These are phyloP conservation scores for Westerdykella sp. DNA, from an alignment of 2,329 filamentous ascomycete species.

Conservation along the genomic window DNA sequence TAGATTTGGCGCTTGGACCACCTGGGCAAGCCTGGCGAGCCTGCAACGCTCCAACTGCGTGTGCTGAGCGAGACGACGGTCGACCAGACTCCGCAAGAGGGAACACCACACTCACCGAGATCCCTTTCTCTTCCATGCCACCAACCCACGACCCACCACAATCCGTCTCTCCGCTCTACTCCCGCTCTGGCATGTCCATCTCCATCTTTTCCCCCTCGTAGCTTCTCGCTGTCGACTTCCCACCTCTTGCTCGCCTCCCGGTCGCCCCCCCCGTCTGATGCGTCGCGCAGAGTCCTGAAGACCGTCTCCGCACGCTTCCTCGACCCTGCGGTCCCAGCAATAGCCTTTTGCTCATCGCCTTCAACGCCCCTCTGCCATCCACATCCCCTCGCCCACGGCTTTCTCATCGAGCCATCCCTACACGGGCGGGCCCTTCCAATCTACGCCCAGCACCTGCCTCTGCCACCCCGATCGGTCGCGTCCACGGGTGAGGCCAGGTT, in stretches of 20 bases:
- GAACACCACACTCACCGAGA: neutral
- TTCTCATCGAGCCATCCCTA: slow-evolving; percentile 11
- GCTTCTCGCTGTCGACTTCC: slow-evolving; percentile 13
- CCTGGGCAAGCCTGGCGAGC: no score
- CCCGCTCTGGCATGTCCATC: slow-evolving; percentile 13
- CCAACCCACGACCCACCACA: neutral
- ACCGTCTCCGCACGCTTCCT: slow-evolving; percentile 21
- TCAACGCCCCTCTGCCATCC: slow-evolving; percentile 7
- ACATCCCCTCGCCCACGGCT: slow-evolving; percentile 2
- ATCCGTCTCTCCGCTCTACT: slow-evolving; percentile 3
- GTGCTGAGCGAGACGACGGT: neutral
- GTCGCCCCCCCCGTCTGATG: slow-evolving; percentile 11
- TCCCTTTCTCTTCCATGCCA: neutral
- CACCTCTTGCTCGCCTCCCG: slow-evolving; percentile 1
- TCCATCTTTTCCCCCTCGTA: slow-evolving; percentile 9
- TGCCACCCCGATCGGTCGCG: slow-evolving; percentile 7
- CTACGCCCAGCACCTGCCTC: slow-evolving; percentile 9
- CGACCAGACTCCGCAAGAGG: slow-evolving; percentile 3
- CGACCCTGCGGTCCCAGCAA: slow-evolving; percentile 19
- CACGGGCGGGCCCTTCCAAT: slow-evolving; percentile 9
- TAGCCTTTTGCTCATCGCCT: slow-evolving; percentile 11
- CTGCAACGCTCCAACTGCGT: no score
- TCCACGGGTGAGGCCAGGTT: slow-evolving; percentile 20
- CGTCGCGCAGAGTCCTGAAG: slow-evolving; percentile 16
- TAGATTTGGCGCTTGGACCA: slow-evolving; percentile 4